Evolutionary conservation across 768 basidiomycete genomes (phyloP).

Genomic region (Grammothele lineata): DNA sequence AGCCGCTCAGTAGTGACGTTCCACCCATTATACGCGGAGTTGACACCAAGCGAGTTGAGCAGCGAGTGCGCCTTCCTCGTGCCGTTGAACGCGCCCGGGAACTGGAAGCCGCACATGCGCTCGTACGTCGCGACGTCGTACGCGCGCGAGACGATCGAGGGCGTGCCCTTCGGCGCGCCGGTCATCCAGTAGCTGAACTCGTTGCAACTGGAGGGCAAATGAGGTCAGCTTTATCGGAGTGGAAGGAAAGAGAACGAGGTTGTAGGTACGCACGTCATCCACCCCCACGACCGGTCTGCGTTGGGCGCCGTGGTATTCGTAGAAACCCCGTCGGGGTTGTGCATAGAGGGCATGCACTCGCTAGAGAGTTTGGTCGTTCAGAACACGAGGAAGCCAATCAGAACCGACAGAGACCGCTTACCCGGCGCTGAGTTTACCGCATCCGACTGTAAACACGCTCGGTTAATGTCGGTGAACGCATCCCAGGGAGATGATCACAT

Average conservation of each 20-base stretch:
- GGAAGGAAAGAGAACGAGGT: constrained; percentile 25
- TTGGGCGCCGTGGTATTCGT: constrained; percentile 54
- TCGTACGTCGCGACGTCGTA: constrained; percentile 47
- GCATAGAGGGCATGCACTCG: constrained; percentile 35
- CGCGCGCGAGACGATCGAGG: constrained; percentile 45
- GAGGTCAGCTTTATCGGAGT: constrained; percentile 35
- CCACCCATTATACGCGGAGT: constrained; percentile 57
- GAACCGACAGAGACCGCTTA: too few species aligned
- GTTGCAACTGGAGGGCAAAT: constrained; percentile 46
- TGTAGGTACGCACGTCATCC: constrained; percentile 53
- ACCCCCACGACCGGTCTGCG: constrained; percentile 56
- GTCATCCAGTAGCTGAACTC: constrained; percentile 51
- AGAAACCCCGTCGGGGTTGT: constrained; percentile 35
- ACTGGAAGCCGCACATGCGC: constrained; percentile 62
- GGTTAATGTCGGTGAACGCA: constrained; percentile 18
- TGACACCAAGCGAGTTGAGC: constrained; percentile 39
- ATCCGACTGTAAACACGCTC: too few species aligned
- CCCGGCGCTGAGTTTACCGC: too few species aligned
- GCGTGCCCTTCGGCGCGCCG: constrained; percentile 29
- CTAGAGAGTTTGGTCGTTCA: too few species aligned
- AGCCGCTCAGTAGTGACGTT: constrained; percentile 49
- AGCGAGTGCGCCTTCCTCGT: constrained; percentile 42
- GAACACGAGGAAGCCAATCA: too few species aligned
- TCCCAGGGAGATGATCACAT: constrained; percentile 22
- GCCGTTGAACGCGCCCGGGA: constrained; percentile 48